phyloP scores from a whole-genome alignment of 2,329 filamentous ascomycete species.

The Exophiala lecanii-corni region DNA sequence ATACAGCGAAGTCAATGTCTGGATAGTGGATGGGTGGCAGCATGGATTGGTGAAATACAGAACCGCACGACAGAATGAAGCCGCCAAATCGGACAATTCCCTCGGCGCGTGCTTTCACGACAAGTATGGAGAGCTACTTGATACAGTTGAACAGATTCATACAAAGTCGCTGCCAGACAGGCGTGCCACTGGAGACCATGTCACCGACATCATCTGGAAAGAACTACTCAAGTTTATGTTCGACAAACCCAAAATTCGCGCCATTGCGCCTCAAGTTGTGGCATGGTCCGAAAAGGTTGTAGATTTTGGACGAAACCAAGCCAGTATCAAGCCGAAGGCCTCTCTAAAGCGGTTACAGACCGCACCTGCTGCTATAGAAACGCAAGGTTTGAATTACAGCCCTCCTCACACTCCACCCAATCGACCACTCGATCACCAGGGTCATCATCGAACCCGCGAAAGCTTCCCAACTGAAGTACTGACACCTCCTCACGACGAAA shows the following conservation, averaged over 20 bases:
- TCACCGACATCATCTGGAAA: slow-evolving; percentile 19
- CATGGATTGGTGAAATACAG: no score
- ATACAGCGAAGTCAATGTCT: slow-evolving; percentile 29
- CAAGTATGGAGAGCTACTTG: slow-evolving; percentile 24
- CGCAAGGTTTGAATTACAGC: no score
- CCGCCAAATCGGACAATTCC: slow-evolving; percentile 10
- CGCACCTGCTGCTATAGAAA: no score
- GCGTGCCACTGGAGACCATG: slow-evolving; percentile 24
- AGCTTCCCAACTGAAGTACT: no score
- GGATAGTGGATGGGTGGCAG: slow-evolving; percentile 26
- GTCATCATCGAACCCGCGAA: no score
- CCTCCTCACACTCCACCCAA: no score
- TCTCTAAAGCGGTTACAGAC: no score
- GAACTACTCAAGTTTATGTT: slow-evolving; percentile 13
- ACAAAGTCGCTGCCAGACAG: slow-evolving; percentile 5
- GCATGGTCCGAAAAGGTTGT: slow-evolving; percentile 6
- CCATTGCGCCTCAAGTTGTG: slow-evolving; percentile 6
- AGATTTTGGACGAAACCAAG: slow-evolving; percentile 1
- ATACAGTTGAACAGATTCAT: slow-evolving; percentile 27
- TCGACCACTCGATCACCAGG: no score
- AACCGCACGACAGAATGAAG: no score
- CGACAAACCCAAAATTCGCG: slow-evolving; percentile 3
- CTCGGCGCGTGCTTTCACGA: slow-evolving; percentile 32
- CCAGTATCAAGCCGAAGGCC: neutral
- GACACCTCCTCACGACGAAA: no score